A percentile compares a stretch with the other conserved stretches of the same genome.
These are phyloP conservation scores for Scleroderma bovista DNA, from an alignment of 768 basidiomycete genomes.

Conservation along the genomic window DNA sequence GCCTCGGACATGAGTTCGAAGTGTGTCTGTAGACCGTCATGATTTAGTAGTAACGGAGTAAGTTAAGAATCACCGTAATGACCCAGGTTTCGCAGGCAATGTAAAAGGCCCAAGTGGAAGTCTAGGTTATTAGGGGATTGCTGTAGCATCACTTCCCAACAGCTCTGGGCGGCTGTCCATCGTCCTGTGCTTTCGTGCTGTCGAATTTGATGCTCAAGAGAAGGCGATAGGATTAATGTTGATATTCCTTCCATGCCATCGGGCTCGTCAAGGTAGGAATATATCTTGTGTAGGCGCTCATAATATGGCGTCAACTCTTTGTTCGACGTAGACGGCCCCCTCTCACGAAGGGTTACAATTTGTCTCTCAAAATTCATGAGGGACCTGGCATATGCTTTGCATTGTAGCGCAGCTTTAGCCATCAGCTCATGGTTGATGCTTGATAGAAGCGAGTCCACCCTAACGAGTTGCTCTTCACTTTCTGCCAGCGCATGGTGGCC, in stretches of 20 bases:
- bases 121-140: slow-evolving; percentile 84
- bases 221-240: slow-evolving; percentile 79
- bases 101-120: slow-evolving; percentile 83
- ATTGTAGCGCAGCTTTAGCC: slow-evolving; percentile 90
- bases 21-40: slow-evolving; percentile 58
- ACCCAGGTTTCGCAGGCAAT: slow-evolving; percentile 89
- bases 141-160: slow-evolving; percentile 95
- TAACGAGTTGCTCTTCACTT: slow-evolving; percentile 55
- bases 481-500: slow-evolving; percentile 30
- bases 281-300: slow-evolving; percentile 92
- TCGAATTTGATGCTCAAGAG: slow-evolving; percentile 92
- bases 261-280: slow-evolving; percentile 92
- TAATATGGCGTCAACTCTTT: slow-evolving; percentile 51
- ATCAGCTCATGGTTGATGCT: slow-evolving; percentile 84
- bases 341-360: slow-evolving; percentile 46
- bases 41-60: not conserved
- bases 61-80: slow-evolving; percentile 77
- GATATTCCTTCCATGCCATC: slow-evolving; percentile 99
- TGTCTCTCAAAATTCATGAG: slow-evolving; percentile 93
- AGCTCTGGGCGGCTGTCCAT: slow-evolving; percentile 99
- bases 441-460: slow-evolving; percentile 75
- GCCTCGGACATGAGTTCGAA: slow-evolving; percentile 91
- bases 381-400: slow-evolving; percentile 90
- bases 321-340: slow-evolving; percentile 36
- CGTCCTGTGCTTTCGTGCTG: slow-evolving; percentile 95